These are phyloP conservation scores for Yamadazyma endophytica DNA, from an alignment of 805 yeast species.

Conservation along the genomic window DNA sequence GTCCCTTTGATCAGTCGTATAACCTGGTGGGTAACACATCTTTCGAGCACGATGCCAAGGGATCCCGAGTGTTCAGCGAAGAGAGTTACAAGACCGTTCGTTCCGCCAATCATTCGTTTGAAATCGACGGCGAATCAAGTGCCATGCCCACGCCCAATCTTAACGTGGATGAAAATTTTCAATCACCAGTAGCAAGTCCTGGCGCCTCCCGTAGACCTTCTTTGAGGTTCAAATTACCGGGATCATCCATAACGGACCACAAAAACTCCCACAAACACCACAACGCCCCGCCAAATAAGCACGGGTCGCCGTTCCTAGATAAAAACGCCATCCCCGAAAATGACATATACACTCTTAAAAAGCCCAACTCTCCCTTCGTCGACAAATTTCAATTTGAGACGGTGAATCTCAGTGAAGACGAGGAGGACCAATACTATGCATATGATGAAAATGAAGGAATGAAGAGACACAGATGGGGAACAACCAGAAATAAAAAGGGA, in stretches of 20 bases:
- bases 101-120: constrained; percentile 12
- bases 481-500: constrained; percentile 73
- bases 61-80: constrained; percentile 13
- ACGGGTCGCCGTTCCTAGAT: constrained; percentile 30
- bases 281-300: neutral
- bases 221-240: constrained; percentile 29
- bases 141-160: constrained; percentile 25
- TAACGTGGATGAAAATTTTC: constrained; percentile 12
- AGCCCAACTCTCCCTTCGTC: constrained; percentile 27
- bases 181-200: neutral
- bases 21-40: constrained; percentile 3
- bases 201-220: constrained; percentile 11
- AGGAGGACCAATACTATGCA: constrained; percentile 15
- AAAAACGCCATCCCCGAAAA: constrained; percentile 18
- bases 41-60: neutral
- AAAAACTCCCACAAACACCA: constrained; percentile 2
- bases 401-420: constrained; percentile 3
- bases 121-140: constrained; percentile 12
- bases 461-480: constrained; percentile 87
- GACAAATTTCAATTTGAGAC: constrained; percentile 10
- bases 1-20: constrained; percentile 9
- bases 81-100: constrained; percentile 15
- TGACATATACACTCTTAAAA: constrained; percentile 18
- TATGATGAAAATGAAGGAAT: constrained; percentile 32
- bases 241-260: constrained; percentile 10